Base-by-base conservation (phyloP, 257 asterid species). In the Galeopsis tetrahit region DNA sequence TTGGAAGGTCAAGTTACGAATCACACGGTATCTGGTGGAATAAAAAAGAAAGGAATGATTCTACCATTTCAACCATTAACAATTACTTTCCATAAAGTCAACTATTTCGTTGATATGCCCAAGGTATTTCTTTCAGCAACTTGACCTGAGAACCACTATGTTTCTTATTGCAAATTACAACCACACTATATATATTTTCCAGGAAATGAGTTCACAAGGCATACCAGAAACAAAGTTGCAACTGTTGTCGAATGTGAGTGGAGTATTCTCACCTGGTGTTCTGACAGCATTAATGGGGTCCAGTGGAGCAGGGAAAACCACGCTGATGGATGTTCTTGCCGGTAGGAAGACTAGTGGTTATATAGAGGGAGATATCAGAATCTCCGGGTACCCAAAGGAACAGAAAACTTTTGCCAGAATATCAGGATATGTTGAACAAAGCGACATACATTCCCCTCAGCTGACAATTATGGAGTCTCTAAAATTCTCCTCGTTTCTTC, bases 301-400 rank as follows among this genome's bases (percentile, higher is more conserved):
- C 33, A 93, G 98, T 73, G 98, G 98, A 44, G 98, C 98, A 14
- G 98, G 98, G 39, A 93, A 93, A 82, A 93, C 98, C 68, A 93
- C 98, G 38, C 77, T 93, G 85, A 86, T 90, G 98, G 98, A 93
- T 78, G 97, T 91, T 36, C 92, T 93, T 57, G 90, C 98, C 8
- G 98, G 98, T 69, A 81, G 98, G 75, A 93, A 93, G 80, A 93
- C 98, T 0, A 83, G 89, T 60, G 98, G 98, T 46, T 89, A 81
- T 68, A 89, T 90, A 52, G 97, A 93, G 80, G 98, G 98, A 65
- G 95, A 86, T 44, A 86, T 90, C 63, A 85, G 72, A 77, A 93
- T 90, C 55, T 90, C 97, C 56, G 98, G 98, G 63, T 82, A 82
- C 81, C 91, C 78, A 0, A 93, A 93, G 84, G 84, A 89, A 63